These are phyloP conservation scores for Eucalyptus virginea DNA, from an alignment of 345 rosid genomes.

Conservation along the genomic window DNA sequence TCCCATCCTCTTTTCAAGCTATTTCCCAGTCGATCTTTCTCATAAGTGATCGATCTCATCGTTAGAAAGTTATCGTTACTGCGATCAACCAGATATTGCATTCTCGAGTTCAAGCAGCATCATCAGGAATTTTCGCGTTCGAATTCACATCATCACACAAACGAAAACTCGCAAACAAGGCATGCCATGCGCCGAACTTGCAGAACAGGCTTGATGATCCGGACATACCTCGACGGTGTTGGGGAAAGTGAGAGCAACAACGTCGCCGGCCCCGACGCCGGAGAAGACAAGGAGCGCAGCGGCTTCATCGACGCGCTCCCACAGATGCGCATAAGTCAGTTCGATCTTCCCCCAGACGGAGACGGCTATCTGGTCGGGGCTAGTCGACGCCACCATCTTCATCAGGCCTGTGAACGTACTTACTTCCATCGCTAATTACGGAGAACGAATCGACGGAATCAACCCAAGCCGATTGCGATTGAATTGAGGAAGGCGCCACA, in stretches of 20 bases:
- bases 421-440: conserved; percentile 10
- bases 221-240: conserved; percentile 54
- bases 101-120: neutral
- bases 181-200: neutral
- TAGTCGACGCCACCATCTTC: conserved; percentile 20
- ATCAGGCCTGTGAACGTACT: conserved; percentile 32
- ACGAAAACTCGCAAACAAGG: neutral
- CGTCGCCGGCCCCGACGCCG: conserved; percentile 39
- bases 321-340: conserved; percentile 23
- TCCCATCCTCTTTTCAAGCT: neutral
- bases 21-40: neutral
- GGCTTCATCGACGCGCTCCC: conserved; percentile 33
- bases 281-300: conserved; percentile 35
- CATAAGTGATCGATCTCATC: neutral
- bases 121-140: neutral
- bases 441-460: neutral
- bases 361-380: conserved; percentile 22
- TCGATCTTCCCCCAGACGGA: conserved; percentile 30
- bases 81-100: neutral
- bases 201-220: neutral
- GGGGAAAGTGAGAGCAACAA: conserved; percentile 52
- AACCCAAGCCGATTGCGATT: neutral
- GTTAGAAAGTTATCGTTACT: neutral
- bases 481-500: neutral
- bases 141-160: neutral